Base-by-base conservation (phyloP, 2,329 filamentous ascomycete genomes). In the Cordyceps militaris region DNA sequence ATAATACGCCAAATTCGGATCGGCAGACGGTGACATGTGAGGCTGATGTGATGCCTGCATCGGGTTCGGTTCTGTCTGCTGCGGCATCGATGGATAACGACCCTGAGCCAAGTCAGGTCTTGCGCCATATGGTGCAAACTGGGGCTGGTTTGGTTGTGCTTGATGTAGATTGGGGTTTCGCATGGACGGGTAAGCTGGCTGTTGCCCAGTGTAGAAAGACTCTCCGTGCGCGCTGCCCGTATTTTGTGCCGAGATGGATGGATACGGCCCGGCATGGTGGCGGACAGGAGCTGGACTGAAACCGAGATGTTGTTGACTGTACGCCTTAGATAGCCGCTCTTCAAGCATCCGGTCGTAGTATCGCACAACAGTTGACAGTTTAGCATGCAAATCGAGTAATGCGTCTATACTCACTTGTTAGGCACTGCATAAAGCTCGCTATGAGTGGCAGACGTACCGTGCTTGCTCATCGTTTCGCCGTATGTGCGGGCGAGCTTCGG, bases 401-500 rank as follows among this genome's bases (percentile, higher is more conserved):
- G 93, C 94, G 70, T 99, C 92, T 94, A 61, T 16, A 43, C 21
- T 13, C 46, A 5, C 9, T 24, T 16, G 24, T 50, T 21, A 47
- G 32, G 14, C 3, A 16, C 13, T 16, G 21, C 28, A 53, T 56
- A 36, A 26, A 8, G 42, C 19, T 36, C 56, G 44, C 26, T 40
- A 6, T 11, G 3, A 11, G 1, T n/a, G 42, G 74, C 7, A 13
- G 7, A 57, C 84, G 69, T 76, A 90, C 90, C 92, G 71, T 97
- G 94, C 73, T 99, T 99, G 82, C 94, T 97, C 94, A 99, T 97
- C 0, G 94, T 97, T 75, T 99, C 94, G 57, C 94, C 94, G 69
- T 97, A 97, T 0, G 93, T 97, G 58, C 94, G 84, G 4, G 94
- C 94, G 57, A 99, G 79, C 71, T 99, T 99, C 1, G 94, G 94